Evolutionary conservation across 23 red algal genomes (phyloP), one percentile per base, ranked within the genome.

Genomic region (Gracilaria caudata): DNA sequence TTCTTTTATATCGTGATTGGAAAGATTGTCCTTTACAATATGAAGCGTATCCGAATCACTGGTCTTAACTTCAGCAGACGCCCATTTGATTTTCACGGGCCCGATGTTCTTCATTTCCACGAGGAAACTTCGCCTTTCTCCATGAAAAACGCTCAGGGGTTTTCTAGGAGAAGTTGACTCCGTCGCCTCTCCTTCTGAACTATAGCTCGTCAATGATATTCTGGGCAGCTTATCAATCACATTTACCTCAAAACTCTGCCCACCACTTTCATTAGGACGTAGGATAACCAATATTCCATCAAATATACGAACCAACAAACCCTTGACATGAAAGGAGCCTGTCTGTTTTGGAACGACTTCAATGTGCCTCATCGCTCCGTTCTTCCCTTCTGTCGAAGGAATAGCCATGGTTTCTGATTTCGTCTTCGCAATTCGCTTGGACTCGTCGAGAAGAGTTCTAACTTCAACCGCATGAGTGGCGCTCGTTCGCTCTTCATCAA

Each of bases 261-360:
- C 55, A 24, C 30, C 29, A 23, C 20, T 33, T 89, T 86, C 54
- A 41, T 41, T 37, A 37, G 64, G 38, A 46, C 81, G 80, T 33
- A 93, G 46, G 40, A 93, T 72, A 41, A 93, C 75, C 5, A 93
- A 35, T 25, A 74, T 58, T 55, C 90, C 90, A 37, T 77, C 60
- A 57, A 93, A 93, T n/a, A 93, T 61, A 12, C 90, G 80, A 21
- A 93, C 60, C 63, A 86, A 39, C 73, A 93, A 39, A 14, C 90
- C 90, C 24, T 80, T 43, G 21, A 93, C 46, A 72, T 55, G 55
- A 21, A 93, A 34, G 7, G 81, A 24, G 5, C 81, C 90, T 25
- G 80, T 66, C 16, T 51, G 66, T 80, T 86, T 78, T 56, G 90
- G 90, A 66, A 93, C 75, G 0, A 93, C 90, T 59, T 68, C 46